Base-by-base conservation (phyloP, 768 basidiomycete species). In the Lepiota brunneoincarnata region DNA sequence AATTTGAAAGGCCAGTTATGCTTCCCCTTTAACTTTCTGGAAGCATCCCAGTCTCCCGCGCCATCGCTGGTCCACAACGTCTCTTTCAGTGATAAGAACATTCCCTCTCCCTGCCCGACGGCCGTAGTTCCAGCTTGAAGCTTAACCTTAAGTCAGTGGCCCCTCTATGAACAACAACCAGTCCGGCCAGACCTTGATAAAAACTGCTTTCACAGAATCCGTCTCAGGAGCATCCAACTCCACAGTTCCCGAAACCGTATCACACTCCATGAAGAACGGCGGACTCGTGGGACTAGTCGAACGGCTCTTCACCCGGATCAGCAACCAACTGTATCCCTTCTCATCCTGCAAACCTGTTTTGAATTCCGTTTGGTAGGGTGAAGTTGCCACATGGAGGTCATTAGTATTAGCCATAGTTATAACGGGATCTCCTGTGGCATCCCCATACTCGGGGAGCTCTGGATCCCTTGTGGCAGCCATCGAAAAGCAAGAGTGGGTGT, bases 91-190 rank as follows among this genome's bases (percentile, higher is more conserved):
- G 77, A 65, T 10, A 83, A 66, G 60, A 83, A 84, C 5, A 63
- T 45, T 1, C 70, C 61, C 52, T 82, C 79, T 47, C 84, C 80
- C 58, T 84, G 82, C 12, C 80, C 80, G 4, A 83, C 79, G 2
- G 76, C 65, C 3, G 80, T 82, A 15, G 77, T 76, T 4, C 77
- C 75, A 26, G 68, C 81, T 34, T 68, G 65, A 9, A 81, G 64
- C 82, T 81, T 54, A 6, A 34, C 18, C 6, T 17, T 31, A 20
- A 23, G 34, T 34, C 31, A 54, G 41, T 36, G 34, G 17, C 12
- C 36, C 39, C 14, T 40, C 34, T 36, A 39, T 15, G 31, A 23
- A 40, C n/a, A 42, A 43, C 36, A 38, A 15, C 42, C 21, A 10
- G 2, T 6, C 36, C 18, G 71, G 76, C 49, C 54, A 79, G 81